These are phyloP conservation scores for Dillenia turbinata DNA, from an alignment of 164 flowering plant genomes.

Conservation along the genomic window DNA sequence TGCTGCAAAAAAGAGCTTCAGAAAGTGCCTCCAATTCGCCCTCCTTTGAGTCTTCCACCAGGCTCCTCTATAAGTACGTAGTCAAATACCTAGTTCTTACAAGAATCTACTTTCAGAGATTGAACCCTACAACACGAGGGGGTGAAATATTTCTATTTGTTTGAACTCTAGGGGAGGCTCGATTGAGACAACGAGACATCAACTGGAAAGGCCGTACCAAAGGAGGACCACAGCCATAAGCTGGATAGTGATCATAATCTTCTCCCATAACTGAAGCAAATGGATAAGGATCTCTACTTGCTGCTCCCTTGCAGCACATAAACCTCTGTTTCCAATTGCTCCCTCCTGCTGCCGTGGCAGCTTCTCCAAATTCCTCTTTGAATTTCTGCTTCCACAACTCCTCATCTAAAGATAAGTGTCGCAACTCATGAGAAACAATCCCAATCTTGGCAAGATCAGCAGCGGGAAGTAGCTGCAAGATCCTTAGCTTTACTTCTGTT, in stretches of 20 bases:
- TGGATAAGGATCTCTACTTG: constrained; percentile 12
- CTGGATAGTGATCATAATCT: constrained; percentile 28
- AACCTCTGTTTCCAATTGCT: constrained; percentile 41
- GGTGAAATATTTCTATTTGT: no score
- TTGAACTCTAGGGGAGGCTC: no score
- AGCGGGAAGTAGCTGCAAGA: constrained; percentile 55
- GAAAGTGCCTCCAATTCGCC: no score
- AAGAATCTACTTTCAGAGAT: no score
- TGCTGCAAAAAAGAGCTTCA: no score
- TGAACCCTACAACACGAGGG: no score
- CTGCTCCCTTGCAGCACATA: not conserved
- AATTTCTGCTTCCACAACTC: constrained; percentile 68
- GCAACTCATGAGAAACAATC: constrained; percentile 55
- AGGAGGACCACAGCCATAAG: constrained; percentile 8
- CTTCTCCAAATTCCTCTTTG: constrained; percentile 41
- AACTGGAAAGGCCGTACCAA: not conserved
- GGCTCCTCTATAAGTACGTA: no score
- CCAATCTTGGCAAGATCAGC: constrained; percentile 47
- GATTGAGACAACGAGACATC: no score
- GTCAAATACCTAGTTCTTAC: no score
- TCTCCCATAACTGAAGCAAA: constrained; percentile 30
- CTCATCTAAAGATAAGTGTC: constrained; percentile 41
- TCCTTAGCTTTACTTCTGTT: constrained; percentile 56
- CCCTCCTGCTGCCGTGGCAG: not conserved
- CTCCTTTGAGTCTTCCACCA: no score